Evolutionary conservation across 1,284 basidiomycete genomes (phyloP).

Genomic region (Papiliotrema flavescens): DNA sequence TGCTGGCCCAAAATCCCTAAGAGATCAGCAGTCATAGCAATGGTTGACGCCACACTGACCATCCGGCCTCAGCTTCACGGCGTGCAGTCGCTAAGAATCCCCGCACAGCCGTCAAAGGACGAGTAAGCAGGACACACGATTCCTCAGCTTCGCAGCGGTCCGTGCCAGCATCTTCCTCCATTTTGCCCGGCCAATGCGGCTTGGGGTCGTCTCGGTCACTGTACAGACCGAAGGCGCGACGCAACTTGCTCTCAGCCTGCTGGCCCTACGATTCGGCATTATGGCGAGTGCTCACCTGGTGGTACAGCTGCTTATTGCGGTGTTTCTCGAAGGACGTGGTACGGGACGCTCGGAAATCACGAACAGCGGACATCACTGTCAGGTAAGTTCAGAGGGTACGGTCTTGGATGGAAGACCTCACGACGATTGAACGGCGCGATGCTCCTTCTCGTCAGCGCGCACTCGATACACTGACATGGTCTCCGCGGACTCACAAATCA

Average conservation of each 20-base stretch:
- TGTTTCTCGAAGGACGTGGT: constrained; percentile 19
- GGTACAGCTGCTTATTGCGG: constrained; percentile 22
- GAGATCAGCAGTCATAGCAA: constrained; percentile 4
- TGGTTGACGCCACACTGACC: constrained; percentile 13
- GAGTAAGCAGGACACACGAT: constrained; percentile 27
- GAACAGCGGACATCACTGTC: constrained; percentile 29
- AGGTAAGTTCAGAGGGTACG: not conserved
- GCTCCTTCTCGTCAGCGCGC: not conserved
- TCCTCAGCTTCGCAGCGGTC: constrained; percentile 14
- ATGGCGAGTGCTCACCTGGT: constrained; percentile 11
- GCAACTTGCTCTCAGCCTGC: constrained; percentile 15
- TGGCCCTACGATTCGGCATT: not conserved
- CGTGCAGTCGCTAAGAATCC: constrained; percentile 37
- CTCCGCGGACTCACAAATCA: constrained; percentile 18
- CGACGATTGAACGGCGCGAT: constrained; percentile 28
- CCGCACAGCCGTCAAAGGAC: constrained; percentile 28
- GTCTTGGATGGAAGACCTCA: constrained; percentile 9
- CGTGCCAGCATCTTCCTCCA: constrained; percentile 14
- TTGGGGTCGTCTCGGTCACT: constrained; percentile 10
- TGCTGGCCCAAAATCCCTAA: constrained; percentile 33
- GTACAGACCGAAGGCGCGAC: constrained; percentile 24
- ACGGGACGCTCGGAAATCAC: constrained; percentile 33
- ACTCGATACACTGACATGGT: not conserved
- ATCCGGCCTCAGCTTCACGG: constrained; percentile 26
- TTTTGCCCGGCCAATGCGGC: constrained; percentile 32